Percentiles rank a stretch among this genome's conserved stretches.
These are phyloP conservation scores for Hypomontagnella submonticulosa DNA, from an alignment of 495 filamentous ascomycete species.

Conservation along the genomic window DNA sequence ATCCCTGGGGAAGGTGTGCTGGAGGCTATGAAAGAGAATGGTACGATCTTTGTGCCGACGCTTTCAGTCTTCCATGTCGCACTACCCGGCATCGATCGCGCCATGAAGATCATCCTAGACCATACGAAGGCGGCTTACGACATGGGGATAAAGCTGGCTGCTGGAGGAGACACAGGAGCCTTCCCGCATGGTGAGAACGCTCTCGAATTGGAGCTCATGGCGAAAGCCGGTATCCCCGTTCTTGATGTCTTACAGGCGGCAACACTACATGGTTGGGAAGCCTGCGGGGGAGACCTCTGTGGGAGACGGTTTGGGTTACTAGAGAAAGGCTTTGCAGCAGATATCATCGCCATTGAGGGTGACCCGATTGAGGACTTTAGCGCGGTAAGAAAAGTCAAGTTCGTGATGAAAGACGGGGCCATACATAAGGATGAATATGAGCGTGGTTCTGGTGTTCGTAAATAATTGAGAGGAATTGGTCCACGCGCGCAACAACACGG, in stretches of 20 bases:
- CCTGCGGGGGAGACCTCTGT: slow-evolving; percentile 60
- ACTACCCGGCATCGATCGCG: slow-evolving; percentile 6
- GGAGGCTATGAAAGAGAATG: slow-evolving; percentile 51
- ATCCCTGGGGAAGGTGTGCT: slow-evolving; percentile 52
- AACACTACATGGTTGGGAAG: slow-evolving; percentile 62
- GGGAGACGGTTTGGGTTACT: slow-evolving; percentile 62
- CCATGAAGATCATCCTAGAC: slow-evolving; percentile 38
- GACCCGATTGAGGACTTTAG: slow-evolving; percentile 50
- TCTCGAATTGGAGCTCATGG: slow-evolving; percentile 62
- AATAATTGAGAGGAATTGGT: no score
- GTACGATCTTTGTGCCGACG: slow-evolving; percentile 62
- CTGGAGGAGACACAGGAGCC: slow-evolving; percentile 63
- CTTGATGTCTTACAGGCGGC: slow-evolving; percentile 58
- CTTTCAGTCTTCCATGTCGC: slow-evolving; percentile 54
- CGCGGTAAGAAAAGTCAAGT: slow-evolving; percentile 59
- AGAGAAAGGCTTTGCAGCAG: slow-evolving; percentile 58
- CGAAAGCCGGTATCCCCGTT: slow-evolving; percentile 60
- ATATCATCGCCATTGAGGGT: slow-evolving; percentile 59
- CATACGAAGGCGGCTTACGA: slow-evolving; percentile 52
- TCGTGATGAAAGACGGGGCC: slow-evolving; percentile 64
- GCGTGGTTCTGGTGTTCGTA: not conserved
- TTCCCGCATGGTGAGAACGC: slow-evolving; percentile 63
- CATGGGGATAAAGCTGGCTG: slow-evolving; percentile 57
- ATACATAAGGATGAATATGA: slow-evolving; percentile 51
- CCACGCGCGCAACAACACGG: no score